A percentile compares a stretch with the other conserved stretches of the same genome.
Conservation (phyloP, 2,329 filamentous ascomycete genomes). For the Cladosporium sp. region DNA sequence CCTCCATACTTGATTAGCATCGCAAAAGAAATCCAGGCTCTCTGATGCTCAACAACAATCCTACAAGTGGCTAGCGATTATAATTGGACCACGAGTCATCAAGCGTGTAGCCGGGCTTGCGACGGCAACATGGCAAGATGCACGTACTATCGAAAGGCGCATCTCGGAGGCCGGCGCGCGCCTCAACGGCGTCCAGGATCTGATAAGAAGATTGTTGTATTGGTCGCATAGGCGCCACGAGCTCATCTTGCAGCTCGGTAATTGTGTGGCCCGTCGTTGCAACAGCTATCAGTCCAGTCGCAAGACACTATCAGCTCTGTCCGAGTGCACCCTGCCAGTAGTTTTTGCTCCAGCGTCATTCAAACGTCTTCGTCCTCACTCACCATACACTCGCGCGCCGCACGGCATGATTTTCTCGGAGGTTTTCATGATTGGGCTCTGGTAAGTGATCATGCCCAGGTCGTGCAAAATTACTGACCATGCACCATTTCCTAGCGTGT, state of each 20-base stretch:
- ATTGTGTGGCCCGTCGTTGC: neutral
- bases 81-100: neutral
- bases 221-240: neutral
- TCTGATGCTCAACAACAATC: neutral
- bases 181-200: neutral
- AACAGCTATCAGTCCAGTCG: neutral
- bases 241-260: neutral
- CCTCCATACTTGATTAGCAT: neutral
- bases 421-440: neutral
- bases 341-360: too few relatives aligned
- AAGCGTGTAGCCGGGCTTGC: neutral
- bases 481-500: neutral
- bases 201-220: neutral
- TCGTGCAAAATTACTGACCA: neutral
- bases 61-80: neutral
- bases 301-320: neutral
- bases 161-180: neutral
- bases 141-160: neutral
- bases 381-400: neutral
- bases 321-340: too few relatives aligned
- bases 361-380: neutral
- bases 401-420: neutral
- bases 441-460: neutral
- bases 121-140: neutral
- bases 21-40: neutral